phyloP scores from a whole-genome alignment of 78 protist species.

The Isochrysis galbana region DNA sequence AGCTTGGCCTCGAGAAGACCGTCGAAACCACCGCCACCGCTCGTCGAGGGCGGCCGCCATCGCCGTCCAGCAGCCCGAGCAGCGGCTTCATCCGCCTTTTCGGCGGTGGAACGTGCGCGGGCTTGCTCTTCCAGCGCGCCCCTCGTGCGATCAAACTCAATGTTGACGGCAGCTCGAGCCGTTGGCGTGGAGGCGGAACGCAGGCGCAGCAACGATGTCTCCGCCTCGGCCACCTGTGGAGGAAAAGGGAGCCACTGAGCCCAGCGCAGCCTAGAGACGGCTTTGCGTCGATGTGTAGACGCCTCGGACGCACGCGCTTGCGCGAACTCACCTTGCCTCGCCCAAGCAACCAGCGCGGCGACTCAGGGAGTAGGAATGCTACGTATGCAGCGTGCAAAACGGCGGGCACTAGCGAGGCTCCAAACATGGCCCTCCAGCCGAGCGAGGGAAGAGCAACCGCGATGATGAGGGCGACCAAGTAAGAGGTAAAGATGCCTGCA shows the following conservation, averaged over 20 bases:
- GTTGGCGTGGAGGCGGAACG: too few relatives aligned
- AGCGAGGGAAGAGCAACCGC: background rate
- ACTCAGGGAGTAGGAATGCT: background rate
- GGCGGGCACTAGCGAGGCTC: background rate
- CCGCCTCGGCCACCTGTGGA: too few relatives aligned
- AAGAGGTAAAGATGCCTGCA: background rate
- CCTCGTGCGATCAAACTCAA: too few relatives aligned
- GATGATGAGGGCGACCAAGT: background rate
- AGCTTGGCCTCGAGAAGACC: background rate
- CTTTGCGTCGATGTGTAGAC: too few relatives aligned
- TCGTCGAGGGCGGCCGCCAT: background rate
- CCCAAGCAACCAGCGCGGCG: background rate
- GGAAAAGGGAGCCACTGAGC: too few relatives aligned
- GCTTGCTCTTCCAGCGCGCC: too few relatives aligned
- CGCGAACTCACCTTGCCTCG: background rate
- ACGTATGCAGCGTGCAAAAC: background rate
- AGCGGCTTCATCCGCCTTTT: background rate
- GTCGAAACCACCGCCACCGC: background rate
- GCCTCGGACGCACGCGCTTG: background rate
- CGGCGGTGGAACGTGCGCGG: background rate
- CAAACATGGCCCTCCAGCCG: background rate
- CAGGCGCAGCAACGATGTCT: too few relatives aligned
- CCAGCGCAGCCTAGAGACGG: too few relatives aligned
- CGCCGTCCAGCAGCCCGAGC: background rate
- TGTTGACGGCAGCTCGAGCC: too few relatives aligned